Evolutionary conservation across 441 rosid genomes (phyloP).

Genomic region (Cnidoscolus chayamansa): DNA sequence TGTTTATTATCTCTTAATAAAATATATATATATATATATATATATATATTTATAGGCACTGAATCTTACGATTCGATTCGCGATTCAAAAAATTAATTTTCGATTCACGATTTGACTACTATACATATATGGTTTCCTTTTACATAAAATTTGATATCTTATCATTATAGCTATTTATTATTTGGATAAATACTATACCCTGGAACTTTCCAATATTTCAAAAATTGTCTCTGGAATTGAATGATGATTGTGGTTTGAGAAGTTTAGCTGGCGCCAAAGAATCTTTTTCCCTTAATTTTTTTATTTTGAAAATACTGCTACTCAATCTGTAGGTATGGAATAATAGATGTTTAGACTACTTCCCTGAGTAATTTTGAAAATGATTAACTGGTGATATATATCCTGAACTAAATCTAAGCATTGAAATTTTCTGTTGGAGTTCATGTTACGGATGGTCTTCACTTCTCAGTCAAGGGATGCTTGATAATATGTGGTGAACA

Average conservation of each 20-base stretch:
- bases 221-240: slow-evolving; percentile 5
- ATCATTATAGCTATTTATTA: neutral
- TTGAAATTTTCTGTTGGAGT: slow-evolving; percentile 4
- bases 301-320: neutral
- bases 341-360: neutral
- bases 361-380: neutral
- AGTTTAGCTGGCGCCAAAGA: neutral
- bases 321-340: neutral
- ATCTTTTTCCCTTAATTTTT: neutral
- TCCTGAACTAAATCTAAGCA: slow-evolving; percentile 11
- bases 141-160: neutral
- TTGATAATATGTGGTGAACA: neutral
- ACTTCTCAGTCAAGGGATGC: neutral
- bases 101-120: too few relatives aligned
- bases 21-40: too few relatives aligned
- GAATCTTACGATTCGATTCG: too few relatives aligned
- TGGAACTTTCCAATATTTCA: neutral
- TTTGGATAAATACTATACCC: slow-evolving; percentile 3
- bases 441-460: neutral
- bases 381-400: neutral
- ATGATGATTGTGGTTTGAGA: slow-evolving; percentile 4
- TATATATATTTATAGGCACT: too few relatives aligned
- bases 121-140: neutral
- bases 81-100: too few relatives aligned
- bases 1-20: too few relatives aligned